Conservation (phyloP, 257 asterid species). For the Pogostemon cablin region DNA sequence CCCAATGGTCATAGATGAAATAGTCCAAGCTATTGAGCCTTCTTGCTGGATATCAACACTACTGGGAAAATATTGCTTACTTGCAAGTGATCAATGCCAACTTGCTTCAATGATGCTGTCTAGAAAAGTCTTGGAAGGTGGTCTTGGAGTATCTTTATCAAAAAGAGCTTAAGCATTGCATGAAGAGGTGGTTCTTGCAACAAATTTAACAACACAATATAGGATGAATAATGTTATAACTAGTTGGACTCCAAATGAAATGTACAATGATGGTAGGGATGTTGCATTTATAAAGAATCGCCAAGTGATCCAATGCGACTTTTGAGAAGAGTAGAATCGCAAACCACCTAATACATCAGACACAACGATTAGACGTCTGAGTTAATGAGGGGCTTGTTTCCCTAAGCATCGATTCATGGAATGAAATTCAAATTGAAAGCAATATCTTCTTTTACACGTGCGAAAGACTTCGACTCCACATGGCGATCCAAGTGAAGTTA, state of each 20-base stretch:
- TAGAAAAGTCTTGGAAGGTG: constrained; percentile 86
- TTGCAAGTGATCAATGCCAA: constrained; percentile 90
- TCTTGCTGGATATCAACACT: constrained; percentile 92
- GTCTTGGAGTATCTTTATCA: constrained; percentile 76
- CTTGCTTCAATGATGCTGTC: constrained; percentile 94
- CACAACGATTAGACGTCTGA: too few species aligned
- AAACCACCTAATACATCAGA: too few species aligned
- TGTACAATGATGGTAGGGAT: constrained; percentile 53
- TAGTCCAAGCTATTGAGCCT: constrained; percentile 94
- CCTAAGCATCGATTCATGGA: too few species aligned
- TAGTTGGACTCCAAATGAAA: constrained; percentile 97
- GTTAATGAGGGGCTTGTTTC: too few species aligned
- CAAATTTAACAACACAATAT: constrained; percentile 68
- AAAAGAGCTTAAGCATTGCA: constrained; percentile 82
- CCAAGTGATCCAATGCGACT: too few species aligned
- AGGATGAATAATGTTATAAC: constrained; percentile 91
- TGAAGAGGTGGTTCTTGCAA: constrained; percentile 57
- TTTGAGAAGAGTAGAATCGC: too few species aligned
- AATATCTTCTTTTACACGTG: too few species aligned
- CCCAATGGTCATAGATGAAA: constrained; percentile 88
- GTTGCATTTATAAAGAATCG: too few species aligned
- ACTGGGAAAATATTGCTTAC: constrained; percentile 85
- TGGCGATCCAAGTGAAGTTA: too few species aligned
- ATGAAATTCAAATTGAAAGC: too few species aligned
- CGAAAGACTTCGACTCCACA: too few species aligned